phyloP scores from a whole-genome alignment of 768 basidiomycete species.

The Chalciporus sphaerocephalus region DNA sequence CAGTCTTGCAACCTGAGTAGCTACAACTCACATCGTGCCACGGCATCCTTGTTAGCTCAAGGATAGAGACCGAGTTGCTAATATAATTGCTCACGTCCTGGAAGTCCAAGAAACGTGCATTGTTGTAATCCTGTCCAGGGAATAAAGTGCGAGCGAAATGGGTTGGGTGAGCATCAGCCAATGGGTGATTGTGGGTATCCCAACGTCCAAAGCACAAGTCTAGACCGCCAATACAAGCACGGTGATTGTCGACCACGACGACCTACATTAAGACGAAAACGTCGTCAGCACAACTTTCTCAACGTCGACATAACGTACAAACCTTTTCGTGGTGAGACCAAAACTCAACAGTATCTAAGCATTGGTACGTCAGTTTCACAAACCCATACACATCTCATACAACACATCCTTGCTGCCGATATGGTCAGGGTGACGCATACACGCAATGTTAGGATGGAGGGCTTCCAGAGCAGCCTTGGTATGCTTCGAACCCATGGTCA shows the following conservation, averaged over 20 bases:
- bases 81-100: conserved; percentile 75
- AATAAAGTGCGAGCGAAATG: conserved; percentile 79
- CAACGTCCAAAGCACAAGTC: conserved; percentile 97
- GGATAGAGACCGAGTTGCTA: conserved; percentile 61
- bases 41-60: conserved; percentile 78
- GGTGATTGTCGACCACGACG: conserved; percentile 83
- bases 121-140: conserved; percentile 93
- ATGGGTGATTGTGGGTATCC: conserved; percentile 88
- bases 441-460: conserved; percentile 82
- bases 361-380: neutral
- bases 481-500: conserved; percentile 83
- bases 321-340: conserved; percentile 93
- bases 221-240: conserved; percentile 86
- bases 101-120: conserved; percentile 83
- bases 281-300: neutral
- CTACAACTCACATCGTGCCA: conserved; percentile 82
- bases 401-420: conserved; percentile 66
- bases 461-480: conserved; percentile 80
- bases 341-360: conserved; percentile 67
- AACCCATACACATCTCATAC: neutral
- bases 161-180: conserved; percentile 90
- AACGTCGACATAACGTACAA: neutral
- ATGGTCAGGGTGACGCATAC: conserved; percentile 89
- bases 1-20: neutral
- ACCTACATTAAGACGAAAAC: conserved; percentile 34